phyloP scores from a whole-genome alignment of 352 stramenopile species.

The Lagenidium giganteum region DNA sequence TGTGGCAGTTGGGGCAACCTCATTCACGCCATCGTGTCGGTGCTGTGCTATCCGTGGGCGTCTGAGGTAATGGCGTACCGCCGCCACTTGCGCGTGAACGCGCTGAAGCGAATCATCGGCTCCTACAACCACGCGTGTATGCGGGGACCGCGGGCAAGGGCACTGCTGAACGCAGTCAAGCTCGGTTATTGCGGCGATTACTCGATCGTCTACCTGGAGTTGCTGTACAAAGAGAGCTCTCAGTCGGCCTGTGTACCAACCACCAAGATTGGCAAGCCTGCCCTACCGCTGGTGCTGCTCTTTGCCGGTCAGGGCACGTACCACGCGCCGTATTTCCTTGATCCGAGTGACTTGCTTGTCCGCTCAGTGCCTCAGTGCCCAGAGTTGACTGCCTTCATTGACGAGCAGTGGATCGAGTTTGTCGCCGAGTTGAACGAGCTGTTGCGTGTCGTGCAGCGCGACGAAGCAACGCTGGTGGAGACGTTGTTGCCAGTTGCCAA shows the following conservation, averaged over 20 bases:
- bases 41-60: constrained; percentile 67
- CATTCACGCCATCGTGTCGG: constrained; percentile 45
- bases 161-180: constrained; percentile 72
- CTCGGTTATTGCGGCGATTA: constrained; percentile 76
- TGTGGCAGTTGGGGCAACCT: constrained; percentile 56
- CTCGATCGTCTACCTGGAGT: constrained; percentile 73
- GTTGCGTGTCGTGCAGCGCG: constrained; percentile 59
- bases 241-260: constrained; percentile 67
- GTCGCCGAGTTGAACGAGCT: constrained; percentile 77
- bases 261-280: constrained; percentile 66
- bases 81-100: constrained; percentile 68
- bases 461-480: constrained; percentile 43
- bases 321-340: constrained; percentile 71
- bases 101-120: constrained; percentile 63
- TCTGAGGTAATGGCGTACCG: constrained; percentile 64
- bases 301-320: constrained; percentile 80
- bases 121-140: constrained; percentile 84
- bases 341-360: constrained; percentile 77
- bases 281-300: constrained; percentile 62
- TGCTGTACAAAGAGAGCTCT: constrained; percentile 71
- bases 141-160: constrained; percentile 61
- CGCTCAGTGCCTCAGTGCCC: constrained; percentile 73
- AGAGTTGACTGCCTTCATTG: constrained; percentile 79
- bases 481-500: constrained; percentile 55
- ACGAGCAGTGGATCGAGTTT: constrained; percentile 82